Evolutionary conservation across 1,139 yeast genomes (phyloP).

Genomic region (Pichia inconspicua): DNA sequence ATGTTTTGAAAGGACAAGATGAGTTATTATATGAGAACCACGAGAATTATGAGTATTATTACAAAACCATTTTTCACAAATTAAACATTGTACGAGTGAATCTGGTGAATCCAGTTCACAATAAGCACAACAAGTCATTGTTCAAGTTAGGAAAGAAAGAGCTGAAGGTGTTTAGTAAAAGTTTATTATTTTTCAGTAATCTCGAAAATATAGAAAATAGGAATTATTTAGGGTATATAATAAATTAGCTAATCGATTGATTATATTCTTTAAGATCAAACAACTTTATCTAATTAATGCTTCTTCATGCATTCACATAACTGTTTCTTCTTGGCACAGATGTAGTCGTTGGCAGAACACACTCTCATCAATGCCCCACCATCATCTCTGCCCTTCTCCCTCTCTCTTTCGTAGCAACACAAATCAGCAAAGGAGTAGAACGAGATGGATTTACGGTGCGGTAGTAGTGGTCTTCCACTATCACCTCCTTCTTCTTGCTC

Average conservation of each 20-base stretch:
- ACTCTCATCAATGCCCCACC: conserved; percentile 4
- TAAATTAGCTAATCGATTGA: no score
- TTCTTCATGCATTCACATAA: no score
- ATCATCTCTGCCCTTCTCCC: background rate
- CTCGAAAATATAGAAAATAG: no score
- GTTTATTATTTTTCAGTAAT: no score
- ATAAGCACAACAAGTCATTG: conserved; percentile 45
- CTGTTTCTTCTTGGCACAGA: conserved; percentile 10
- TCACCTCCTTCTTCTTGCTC: background rate
- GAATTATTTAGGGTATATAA: no score
- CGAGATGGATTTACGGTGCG: conserved; percentile 13
- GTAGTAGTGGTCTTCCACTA: conserved; percentile 4
- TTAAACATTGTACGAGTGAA: conserved; percentile 67
- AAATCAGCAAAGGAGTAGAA: conserved; percentile 27
- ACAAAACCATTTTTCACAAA: conserved; percentile 87
- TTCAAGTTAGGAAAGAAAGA: no score
- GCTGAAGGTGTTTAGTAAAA: no score
- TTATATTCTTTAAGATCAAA: no score
- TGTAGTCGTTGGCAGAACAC: conserved; percentile 22
- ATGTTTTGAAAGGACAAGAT: conserved; percentile 75
- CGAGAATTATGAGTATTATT: conserved; percentile 49
- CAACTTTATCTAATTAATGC: no score
- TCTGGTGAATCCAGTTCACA: conserved; percentile 68
- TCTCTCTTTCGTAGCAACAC: conserved; percentile 21
- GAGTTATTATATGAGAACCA: conserved; percentile 82